These are phyloP conservation scores for Fraxinus americana DNA, from an alignment of 257 asterid genomes.

Conservation along the genomic window DNA sequence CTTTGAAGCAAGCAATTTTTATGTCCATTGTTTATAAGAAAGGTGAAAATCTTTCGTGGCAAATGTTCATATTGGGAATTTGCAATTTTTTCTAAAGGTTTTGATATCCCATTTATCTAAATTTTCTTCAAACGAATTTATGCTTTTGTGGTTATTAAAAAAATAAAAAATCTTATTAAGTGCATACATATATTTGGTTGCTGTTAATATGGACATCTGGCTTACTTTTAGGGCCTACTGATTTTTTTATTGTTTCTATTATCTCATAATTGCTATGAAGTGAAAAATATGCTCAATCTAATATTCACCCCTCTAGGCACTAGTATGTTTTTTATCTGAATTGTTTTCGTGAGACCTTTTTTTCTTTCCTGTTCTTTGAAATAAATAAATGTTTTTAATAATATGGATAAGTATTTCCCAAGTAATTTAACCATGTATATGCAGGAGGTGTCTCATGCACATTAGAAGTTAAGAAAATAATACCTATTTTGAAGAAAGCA, in stretches of 20 bases:
- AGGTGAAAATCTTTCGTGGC: neutral
- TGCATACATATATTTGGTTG: neutral
- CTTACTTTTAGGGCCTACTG: neutral
- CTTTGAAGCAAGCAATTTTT: constrained; percentile 1
- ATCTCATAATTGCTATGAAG: neutral
- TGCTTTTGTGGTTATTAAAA: neutral
- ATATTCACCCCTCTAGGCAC: neutral
- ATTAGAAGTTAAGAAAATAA: constrained; percentile 55
- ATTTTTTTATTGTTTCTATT: neutral
- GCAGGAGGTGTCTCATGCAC: constrained; percentile 80
- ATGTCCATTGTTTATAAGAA: neutral
- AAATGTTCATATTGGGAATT: neutral
- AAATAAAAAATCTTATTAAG: neutral
- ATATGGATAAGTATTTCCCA: neutral
- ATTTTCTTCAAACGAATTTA: neutral
- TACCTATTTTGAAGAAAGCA: constrained; percentile 73
- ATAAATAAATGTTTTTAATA: neutral
- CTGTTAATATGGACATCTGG: neutral
- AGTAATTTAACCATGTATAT: constrained; percentile 15
- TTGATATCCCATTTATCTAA: constrained; percentile 8
- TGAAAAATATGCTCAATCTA: neutral
- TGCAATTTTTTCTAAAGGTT: neutral
- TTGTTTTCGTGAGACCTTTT: neutral
- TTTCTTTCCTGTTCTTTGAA: neutral
- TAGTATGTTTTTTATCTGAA: neutral